Percentiles rank a stretch among this genome's conserved stretches.
Conservation (phyloP, 805 yeast species). For the Saccharomycopsis malanga region DNA sequence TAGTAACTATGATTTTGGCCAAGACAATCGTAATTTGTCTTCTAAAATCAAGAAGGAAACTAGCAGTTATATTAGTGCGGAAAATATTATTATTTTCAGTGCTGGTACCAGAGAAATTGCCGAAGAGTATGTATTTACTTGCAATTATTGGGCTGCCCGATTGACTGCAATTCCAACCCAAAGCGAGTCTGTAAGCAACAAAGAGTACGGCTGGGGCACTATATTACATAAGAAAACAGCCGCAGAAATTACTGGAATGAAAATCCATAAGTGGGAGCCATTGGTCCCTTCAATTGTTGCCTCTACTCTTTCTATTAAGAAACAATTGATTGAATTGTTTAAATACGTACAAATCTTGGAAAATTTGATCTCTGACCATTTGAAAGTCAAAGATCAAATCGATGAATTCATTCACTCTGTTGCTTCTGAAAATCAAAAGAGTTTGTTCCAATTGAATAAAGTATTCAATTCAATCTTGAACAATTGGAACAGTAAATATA, state of each 20-base stretch:
- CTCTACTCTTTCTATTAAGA: constrained; percentile 24
- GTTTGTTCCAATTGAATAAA: constrained; percentile 13
- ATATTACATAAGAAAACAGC: constrained; percentile 5
- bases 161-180: constrained; percentile 73
- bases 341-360: constrained; percentile 36
- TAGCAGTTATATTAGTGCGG: constrained; percentile 18
- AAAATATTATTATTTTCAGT: constrained; percentile 46
- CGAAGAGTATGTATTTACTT: constrained; percentile 59
- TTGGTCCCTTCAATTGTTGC: constrained; percentile 27
- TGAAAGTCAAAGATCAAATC: constrained; percentile 32
- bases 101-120: constrained; percentile 66
- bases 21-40: constrained; percentile 9
- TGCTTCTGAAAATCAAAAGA: constrained; percentile 10
- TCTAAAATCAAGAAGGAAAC: constrained; percentile 19
- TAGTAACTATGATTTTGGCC: constrained; percentile 29
- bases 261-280: constrained; percentile 30
- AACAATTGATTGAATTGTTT: constrained; percentile 36
- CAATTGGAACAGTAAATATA: constrained; percentile 37
- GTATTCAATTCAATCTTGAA: constrained; percentile 27
- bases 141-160: constrained; percentile 89
- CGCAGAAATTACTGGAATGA: constrained; percentile 7
- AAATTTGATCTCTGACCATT: constrained; percentile 37
- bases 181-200: constrained; percentile 60
- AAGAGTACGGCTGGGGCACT: constrained; percentile 74
- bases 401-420: constrained; percentile 27